These are phyloP conservation scores for Esteya vermicola DNA, from an alignment of 2,329 filamentous ascomycete genomes.

Conservation along the genomic window DNA sequence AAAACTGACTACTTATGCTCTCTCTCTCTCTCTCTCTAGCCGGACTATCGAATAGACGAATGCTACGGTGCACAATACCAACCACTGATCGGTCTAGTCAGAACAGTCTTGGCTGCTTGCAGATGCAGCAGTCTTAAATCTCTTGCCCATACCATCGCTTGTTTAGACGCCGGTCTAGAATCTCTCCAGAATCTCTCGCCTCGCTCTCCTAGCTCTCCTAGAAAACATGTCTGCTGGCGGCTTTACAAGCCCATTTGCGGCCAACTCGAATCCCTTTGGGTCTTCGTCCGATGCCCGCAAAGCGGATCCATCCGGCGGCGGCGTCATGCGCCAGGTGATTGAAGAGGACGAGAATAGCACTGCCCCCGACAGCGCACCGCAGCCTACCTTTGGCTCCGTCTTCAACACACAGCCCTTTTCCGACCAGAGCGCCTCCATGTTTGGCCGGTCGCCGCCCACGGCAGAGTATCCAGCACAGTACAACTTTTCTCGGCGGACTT, in stretches of 20 bases:
- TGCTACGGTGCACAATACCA: not conserved
- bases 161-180: no score
- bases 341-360: constrained; percentile 74
- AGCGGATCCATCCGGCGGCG: constrained; percentile 9
- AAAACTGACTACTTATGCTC: not conserved
- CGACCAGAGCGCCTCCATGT: constrained; percentile 22
- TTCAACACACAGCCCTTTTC: constrained; percentile 4
- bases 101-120: no score
- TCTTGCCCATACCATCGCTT: no score
- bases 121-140: no score
- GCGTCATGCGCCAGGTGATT: constrained; percentile 41
- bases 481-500: constrained; percentile 84
- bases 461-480: constrained; percentile 82
- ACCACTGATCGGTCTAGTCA: not conserved
- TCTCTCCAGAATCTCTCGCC: not conserved
- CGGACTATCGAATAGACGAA: no score
- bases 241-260: constrained; percentile 61
- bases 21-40: not conserved
- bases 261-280: constrained; percentile 61
- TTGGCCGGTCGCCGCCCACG: constrained; percentile 37
- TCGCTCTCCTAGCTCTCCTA: not conserved
- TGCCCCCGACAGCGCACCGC: constrained; percentile 38
- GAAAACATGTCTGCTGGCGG: constrained; percentile 63
- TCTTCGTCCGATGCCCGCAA: constrained; percentile 18
- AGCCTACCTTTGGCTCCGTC: not conserved